phyloP scores from a whole-genome alignment of 768 basidiomycete species.

The Cystofilobasidium bisporidii region DNA sequence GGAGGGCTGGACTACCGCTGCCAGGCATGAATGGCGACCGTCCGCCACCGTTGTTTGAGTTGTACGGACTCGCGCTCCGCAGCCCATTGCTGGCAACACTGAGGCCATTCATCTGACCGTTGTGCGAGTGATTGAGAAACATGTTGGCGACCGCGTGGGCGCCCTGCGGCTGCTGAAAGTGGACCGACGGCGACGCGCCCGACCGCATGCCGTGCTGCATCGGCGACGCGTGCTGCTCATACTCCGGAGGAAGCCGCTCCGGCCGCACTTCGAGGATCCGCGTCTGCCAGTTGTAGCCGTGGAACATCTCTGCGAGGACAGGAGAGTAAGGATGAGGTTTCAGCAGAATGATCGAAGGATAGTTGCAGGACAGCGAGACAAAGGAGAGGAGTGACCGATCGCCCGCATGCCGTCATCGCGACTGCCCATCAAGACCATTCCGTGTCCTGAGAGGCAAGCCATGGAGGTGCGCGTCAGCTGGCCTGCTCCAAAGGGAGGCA shows the following conservation, averaged over 20 bases:
- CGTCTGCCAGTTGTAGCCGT: slow-evolving; percentile 96
- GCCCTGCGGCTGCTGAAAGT: slow-evolving; percentile 15
- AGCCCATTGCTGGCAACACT: neutral
- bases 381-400: slow-evolving; percentile 44
- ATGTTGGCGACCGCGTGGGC: neutral
- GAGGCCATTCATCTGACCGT: neutral
- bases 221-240: slow-evolving; percentile 42
- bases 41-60: neutral
- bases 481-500: no score
- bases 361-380: neutral
- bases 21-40: neutral
- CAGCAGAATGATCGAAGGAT: neutral
- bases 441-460: no score
- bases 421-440: slow-evolving; percentile 87
- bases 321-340: neutral
- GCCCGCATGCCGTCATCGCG: slow-evolving; percentile 89
- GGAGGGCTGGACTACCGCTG: neutral
- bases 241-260: slow-evolving; percentile 65
- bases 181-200: slow-evolving; percentile 16
- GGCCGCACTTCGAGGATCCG: slow-evolving; percentile 81
- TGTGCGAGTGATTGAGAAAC: neutral
- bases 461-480: no score
- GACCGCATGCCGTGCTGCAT: slow-evolving; percentile 20
- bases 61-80: neutral
- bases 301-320: slow-evolving; percentile 60